Percentiles rank a stretch among this genome's conserved stretches.
Conservation (phyloP, 1,139 yeast genomes). For the Yamadazyma triangularis region DNA sequence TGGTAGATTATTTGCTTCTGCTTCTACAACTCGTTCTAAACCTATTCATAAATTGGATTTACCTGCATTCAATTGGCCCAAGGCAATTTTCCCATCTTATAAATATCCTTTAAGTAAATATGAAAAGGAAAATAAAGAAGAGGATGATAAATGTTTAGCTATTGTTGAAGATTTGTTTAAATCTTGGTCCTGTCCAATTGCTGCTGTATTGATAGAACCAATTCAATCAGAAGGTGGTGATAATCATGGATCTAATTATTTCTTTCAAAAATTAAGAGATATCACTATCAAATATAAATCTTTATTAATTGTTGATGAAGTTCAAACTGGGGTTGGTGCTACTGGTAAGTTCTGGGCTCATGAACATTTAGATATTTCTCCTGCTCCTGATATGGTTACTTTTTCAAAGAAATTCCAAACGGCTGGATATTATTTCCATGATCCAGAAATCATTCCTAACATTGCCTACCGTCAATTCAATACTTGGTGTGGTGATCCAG, state of each 20-base stretch:
- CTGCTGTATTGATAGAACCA: slow-evolving; percentile 70
- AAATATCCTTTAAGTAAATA: slow-evolving; percentile 65
- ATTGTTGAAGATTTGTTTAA: slow-evolving; percentile 53
- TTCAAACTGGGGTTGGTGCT: slow-evolving; percentile 74
- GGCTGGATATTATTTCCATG: slow-evolving; percentile 71
- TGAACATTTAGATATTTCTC: slow-evolving; percentile 60
- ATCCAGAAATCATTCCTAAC: slow-evolving; percentile 57
- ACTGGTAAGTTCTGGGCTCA: slow-evolving; percentile 73
- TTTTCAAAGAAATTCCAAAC: slow-evolving; percentile 77
- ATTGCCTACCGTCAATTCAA: slow-evolving; percentile 72
- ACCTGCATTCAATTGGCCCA: slow-evolving; percentile 86
- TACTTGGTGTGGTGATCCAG: slow-evolving; percentile 85
- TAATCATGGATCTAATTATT: slow-evolving; percentile 57
- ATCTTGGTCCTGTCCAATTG: slow-evolving; percentile 60
- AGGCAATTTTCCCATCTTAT: slow-evolving; percentile 74
- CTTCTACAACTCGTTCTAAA: slow-evolving; percentile 74
- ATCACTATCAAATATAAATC: slow-evolving; percentile 55
- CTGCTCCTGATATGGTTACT: slow-evolving; percentile 69
- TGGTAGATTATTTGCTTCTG: slow-evolving; percentile 78
- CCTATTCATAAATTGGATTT: slow-evolving; percentile 81
- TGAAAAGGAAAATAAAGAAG: slow-evolving; percentile 51
- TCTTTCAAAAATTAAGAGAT: slow-evolving; percentile 64
- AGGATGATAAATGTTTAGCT: slow-evolving; percentile 64
- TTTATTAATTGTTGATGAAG: slow-evolving; percentile 66
- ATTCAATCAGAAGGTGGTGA: slow-evolving; percentile 79